phyloP scores from a whole-genome alignment of 805 yeast genomes.

The Cyberlindnera petersonii region DNA sequence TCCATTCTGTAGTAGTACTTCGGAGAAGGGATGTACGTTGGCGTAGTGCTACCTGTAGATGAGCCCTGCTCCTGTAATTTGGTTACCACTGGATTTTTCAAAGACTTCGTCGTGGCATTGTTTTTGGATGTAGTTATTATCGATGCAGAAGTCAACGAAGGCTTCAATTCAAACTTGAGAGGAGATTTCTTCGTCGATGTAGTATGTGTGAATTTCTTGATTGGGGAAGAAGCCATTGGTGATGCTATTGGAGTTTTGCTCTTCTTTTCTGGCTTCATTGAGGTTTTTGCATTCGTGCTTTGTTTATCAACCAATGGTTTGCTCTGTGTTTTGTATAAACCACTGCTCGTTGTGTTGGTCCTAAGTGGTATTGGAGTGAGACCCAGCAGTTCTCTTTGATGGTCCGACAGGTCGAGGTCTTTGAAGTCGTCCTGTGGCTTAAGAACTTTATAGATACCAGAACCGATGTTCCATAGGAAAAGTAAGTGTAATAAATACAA shows the following conservation, averaged over 20 bases:
- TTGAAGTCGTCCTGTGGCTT: slow-evolving; percentile 29
- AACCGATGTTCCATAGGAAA: slow-evolving; percentile 29
- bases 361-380: slow-evolving; percentile 19
- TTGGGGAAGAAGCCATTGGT: slow-evolving; percentile 27
- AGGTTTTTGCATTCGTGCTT: no score
- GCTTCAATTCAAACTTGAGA: not conserved
- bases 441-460: slow-evolving; percentile 30
- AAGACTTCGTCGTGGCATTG: not conserved
- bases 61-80: slow-evolving; percentile 9
- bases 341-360: slow-evolving; percentile 16
- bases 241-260: slow-evolving; percentile 25
- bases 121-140: not conserved
- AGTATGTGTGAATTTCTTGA: slow-evolving; percentile 17
- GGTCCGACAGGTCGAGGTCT: slow-evolving; percentile 30
- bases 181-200: slow-evolving; percentile 5
- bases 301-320: not conserved
- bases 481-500: slow-evolving; percentile 24
- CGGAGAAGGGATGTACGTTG: slow-evolving; percentile 30
- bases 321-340: slow-evolving; percentile 21
- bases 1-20: slow-evolving; percentile 30
- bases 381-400: slow-evolving; percentile 35
- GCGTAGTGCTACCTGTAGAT: slow-evolving; percentile 10
- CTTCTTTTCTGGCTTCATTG: slow-evolving; percentile 22
- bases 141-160: slow-evolving; percentile 15
- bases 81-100: slow-evolving; percentile 4